Evolutionary conservation across 139 green algal genomes (phyloP), one percentile per base, ranked within the genome.

Genomic region (Chlorella sp.): DNA sequence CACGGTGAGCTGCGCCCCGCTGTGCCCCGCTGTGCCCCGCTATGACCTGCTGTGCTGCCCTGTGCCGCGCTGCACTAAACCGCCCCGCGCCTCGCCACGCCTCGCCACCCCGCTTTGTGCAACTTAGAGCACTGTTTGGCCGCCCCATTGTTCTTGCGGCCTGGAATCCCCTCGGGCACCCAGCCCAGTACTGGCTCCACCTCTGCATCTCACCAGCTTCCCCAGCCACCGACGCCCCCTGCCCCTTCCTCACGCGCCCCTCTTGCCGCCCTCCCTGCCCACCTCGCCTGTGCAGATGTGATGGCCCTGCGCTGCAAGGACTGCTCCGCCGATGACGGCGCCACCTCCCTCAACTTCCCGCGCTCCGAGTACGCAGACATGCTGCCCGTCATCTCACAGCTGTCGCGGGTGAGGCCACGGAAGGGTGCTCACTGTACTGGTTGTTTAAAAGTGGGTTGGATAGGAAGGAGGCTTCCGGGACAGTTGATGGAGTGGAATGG

Each of bases 251-350:
- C 34, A 64, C 21, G n/a, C 18, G 7, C 26, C 0, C 32, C 64
- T 24, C 12, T 15, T 64, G 37, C 24, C 22, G n/a, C 42, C 42
- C 18, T n/a, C 26, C 22, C 37, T 37, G n/a, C 18, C 75, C 81
- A 0, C n/a, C 19, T n/a, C n/a, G n/a, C 48, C 42, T 14, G 34
- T 83, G 81, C 89, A 92, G 89, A 93, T 79, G 91, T 93, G 69
- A 93, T 93, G 91, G 91, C 91, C 21, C 71, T 93, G 61, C 71
- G 88, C 30, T 93, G 91, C 87, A 93, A 93, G 48, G 87, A 57
- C 32, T 11, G 32, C 15, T 21, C n/a, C 66, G 39, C n/a, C 3
- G 34, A 22, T 18, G 36, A 40, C 19, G 34, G 16, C 15, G 57
- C n/a, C 57, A 2, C 5, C n/a, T 66, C 83, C 26, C 88, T 93